A percentile compares a stretch with the other conserved stretches of the same genome.
phyloP scores from a whole-genome alignment of 495 filamentous ascomycete genomes.

The Hypoxylon lenormandii region DNA sequence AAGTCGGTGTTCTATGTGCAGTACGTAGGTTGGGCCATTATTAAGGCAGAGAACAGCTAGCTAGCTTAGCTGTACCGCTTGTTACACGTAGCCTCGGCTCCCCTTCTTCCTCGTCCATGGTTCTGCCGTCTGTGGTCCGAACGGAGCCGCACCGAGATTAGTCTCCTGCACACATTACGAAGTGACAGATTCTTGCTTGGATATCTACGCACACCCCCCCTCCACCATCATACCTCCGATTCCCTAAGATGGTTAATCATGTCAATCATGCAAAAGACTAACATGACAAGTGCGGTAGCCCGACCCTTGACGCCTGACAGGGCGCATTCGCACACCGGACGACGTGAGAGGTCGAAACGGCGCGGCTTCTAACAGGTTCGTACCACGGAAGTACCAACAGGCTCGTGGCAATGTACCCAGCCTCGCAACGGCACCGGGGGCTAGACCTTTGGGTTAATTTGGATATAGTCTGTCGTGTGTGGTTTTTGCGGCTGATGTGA shows the following conservation, averaged over 20 bases:
- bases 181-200: constrained; percentile 19
- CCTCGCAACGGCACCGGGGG: neutral
- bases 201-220: constrained; percentile 28
- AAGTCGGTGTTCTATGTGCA: neutral
- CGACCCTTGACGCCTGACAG: constrained; percentile 21
- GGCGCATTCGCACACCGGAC: constrained; percentile 21
- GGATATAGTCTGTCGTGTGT: constrained; percentile 23
- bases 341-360: constrained; percentile 21
- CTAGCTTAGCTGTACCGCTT: constrained; percentile 4
- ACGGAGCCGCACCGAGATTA: constrained; percentile 49
- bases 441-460: constrained; percentile 21
- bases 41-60: constrained; percentile 7
- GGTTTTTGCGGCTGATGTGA: constrained; percentile 47
- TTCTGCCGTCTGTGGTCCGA: constrained; percentile 38
- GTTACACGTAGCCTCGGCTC: constrained; percentile 44
- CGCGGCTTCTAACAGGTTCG: constrained; percentile 36
- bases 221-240: constrained; percentile 9
- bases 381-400: constrained; percentile 29
- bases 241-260: constrained; percentile 18
- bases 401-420: constrained; percentile 19
- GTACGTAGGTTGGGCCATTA: neutral
- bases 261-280: neutral
- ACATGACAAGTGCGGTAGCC: neutral
- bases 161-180: constrained; percentile 30
- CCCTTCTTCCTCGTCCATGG: constrained; percentile 37